Conservation (phyloP, 2,329 filamentous ascomycete species). For the Talaromyces amestolkiae region DNA sequence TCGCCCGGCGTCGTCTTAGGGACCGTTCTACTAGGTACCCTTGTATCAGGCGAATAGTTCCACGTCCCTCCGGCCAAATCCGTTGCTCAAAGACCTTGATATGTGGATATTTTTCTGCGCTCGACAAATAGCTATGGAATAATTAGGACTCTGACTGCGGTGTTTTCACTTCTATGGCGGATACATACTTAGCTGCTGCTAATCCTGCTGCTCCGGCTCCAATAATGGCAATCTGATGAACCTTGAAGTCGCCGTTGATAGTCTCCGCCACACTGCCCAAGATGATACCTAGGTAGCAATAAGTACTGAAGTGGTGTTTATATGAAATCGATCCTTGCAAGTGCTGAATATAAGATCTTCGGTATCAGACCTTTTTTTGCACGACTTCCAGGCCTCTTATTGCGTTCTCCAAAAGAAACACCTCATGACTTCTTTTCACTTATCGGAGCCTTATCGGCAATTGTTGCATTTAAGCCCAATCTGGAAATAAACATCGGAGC, state of each 20-base stretch:
- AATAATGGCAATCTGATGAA: no score
- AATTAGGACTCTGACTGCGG: background rate
- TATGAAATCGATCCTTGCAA: no score
- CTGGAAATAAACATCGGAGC: background rate
- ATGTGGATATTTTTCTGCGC: constrained; percentile 65
- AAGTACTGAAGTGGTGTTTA: no score
- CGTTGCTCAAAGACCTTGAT: constrained; percentile 84
- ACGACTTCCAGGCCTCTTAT: background rate
- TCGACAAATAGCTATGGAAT: constrained; percentile 61
- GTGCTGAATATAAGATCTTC: no score
- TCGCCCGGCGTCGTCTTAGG: constrained; percentile 2
- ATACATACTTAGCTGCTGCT: no score
- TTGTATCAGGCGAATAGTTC: constrained; percentile 58
- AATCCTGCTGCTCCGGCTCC: no score
- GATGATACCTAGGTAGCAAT: no score
- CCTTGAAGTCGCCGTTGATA: no score
- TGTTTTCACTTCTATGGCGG: background rate
- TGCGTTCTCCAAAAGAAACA: background rate
- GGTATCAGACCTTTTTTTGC: background rate
- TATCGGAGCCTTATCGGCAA: background rate
- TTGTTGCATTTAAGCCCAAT: background rate
- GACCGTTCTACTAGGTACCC: constrained; percentile 32
- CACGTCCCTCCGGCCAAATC: constrained; percentile 75
- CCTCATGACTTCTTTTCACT: background rate
- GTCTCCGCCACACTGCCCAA: no score